Conservation (phyloP, 2,329 filamentous ascomycete genomes). For the Penicillium brasilianum region DNA sequence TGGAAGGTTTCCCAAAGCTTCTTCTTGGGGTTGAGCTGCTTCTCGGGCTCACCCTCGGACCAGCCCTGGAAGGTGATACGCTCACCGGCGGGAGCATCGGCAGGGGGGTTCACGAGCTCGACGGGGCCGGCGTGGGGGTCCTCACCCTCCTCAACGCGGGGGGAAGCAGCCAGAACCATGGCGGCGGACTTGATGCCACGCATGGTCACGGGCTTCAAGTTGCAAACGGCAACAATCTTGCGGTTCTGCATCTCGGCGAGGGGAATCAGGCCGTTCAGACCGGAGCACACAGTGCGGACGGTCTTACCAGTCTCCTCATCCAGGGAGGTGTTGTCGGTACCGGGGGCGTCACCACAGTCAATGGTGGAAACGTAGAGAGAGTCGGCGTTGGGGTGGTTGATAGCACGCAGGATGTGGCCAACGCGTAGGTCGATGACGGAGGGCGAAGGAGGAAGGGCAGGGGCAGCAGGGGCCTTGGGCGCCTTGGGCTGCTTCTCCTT, state of each 20-base stretch:
- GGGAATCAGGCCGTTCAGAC: constrained; percentile 89
- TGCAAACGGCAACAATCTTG: constrained; percentile 94
- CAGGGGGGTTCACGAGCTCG: constrained; percentile 86
- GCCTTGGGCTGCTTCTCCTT: constrained; percentile 42
- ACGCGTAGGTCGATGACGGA: constrained; percentile 92
- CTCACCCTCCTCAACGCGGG: constrained; percentile 79
- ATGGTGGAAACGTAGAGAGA: constrained; percentile 95
- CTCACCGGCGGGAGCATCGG: constrained; percentile 79
- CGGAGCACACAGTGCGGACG: constrained; percentile 94
- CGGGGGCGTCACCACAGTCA: constrained; percentile 85
- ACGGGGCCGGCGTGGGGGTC: constrained; percentile 87
- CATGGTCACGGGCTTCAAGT: constrained; percentile 99
- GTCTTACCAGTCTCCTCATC: constrained; percentile 86
- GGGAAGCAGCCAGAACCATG: constrained; percentile 96
- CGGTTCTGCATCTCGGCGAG: constrained; percentile 96
- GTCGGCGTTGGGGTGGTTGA: constrained; percentile 96
- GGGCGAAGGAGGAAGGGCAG: constrained; percentile 78
- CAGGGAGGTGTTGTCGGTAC: constrained; percentile 78
- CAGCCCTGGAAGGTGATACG: constrained; percentile 93
- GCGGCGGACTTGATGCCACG: constrained; percentile 79
- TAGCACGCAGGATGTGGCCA: constrained; percentile 94
- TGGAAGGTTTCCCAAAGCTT: constrained; percentile 98
- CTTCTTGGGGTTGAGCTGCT: constrained; percentile 97
- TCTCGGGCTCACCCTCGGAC: constrained; percentile 84
- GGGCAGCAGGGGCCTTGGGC: constrained; percentile 71